Evolutionary conservation across 805 yeast genomes (phyloP), one percentile per base, ranked within the genome.

Genomic region (Saccharomyces jurei): DNA sequence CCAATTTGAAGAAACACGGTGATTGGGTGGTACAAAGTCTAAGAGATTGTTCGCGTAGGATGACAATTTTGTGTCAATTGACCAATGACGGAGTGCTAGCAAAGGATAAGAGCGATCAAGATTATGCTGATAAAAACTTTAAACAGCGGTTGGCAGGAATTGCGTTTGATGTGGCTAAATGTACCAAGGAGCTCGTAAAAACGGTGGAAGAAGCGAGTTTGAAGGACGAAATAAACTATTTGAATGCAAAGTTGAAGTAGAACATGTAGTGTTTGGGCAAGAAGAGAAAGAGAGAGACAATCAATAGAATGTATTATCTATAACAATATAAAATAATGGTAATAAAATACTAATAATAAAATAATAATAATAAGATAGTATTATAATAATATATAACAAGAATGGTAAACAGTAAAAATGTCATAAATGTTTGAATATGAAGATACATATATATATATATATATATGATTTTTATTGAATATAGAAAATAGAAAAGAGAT

Each of bases 141-240:
- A 89, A 89, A 71, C 97, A 92, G 71, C 81, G 97, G 64, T 80
- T 92, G 60, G 98, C 98, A 0, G 97, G 97, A 2, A 86, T 91
- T 61, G 92, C 96, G 29, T 92, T 90, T 73, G 98, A 92, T 69
- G 88, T 92, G 72, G 97, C 97, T 26, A 90, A 92, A 71, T 87
- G 96, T 69, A 92, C 97, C 4, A 92, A 91, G 70, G 98, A 92
- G 70, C 78, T 92, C 66, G 98, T 92, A 22, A 91, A 91, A 73
- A 88, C 96, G 1, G 97, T 92, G 4, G 97, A 92, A 68, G 97
- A 91, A 67, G 96, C 96, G 26, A 86, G 91, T 65, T 74, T 91
- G 63, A 86, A 86, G 64, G 91, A 86, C 60, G 96, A 90, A 63
- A 87, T 91, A 63, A 90, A 84, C 4, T 83, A 84, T 60, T 77